These are phyloP conservation scores for Pseudophaeomoniella oleicola DNA, from an alignment of 2,329 filamentous ascomycete genomes.

Conservation along the genomic window DNA sequence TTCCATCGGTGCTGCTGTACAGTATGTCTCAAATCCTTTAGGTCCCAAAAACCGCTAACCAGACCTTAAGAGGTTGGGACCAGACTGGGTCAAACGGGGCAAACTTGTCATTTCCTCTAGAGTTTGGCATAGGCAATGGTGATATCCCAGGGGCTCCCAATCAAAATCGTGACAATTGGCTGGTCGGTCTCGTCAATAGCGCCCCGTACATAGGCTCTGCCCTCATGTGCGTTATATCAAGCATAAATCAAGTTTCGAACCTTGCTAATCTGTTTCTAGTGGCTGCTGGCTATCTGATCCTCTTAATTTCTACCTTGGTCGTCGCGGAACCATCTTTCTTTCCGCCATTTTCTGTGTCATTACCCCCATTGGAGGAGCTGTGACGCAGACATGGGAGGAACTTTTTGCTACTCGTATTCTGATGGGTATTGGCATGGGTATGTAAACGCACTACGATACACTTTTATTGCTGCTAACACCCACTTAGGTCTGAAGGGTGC, in stretches of 20 bases:
- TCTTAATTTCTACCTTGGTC: constrained; percentile 25
- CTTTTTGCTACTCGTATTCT: constrained; percentile 26
- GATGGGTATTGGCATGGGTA: constrained; percentile 24
- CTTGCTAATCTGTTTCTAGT: not conserved
- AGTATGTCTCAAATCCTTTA: constrained; percentile 9
- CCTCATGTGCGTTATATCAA: constrained; percentile 23
- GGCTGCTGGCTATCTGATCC: constrained; percentile 34
- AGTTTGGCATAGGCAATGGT: constrained; percentile 16
- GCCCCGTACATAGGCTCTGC: constrained; percentile 47
- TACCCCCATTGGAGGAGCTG: constrained; percentile 23
- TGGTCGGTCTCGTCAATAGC: constrained; percentile 30
- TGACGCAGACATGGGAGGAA: constrained; percentile 25
- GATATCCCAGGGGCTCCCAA: constrained; percentile 3
- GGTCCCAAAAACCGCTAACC: not conserved
- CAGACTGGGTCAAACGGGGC: constrained; percentile 30
- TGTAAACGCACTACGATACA: not conserved
- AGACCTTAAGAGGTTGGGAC: constrained; percentile 20
- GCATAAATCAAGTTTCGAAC: not conserved
- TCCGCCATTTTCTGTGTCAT: constrained; percentile 23
- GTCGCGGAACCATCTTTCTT: constrained; percentile 27
- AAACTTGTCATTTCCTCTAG: constrained; percentile 25
- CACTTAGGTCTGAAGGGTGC: constrained; percentile 18
- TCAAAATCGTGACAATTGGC: constrained; percentile 18
- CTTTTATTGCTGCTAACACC: not conserved
- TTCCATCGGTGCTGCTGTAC: constrained; percentile 27